Conservation (phyloP, 2,329 filamentous ascomycete genomes). For the Claviceps citrina region DNA sequence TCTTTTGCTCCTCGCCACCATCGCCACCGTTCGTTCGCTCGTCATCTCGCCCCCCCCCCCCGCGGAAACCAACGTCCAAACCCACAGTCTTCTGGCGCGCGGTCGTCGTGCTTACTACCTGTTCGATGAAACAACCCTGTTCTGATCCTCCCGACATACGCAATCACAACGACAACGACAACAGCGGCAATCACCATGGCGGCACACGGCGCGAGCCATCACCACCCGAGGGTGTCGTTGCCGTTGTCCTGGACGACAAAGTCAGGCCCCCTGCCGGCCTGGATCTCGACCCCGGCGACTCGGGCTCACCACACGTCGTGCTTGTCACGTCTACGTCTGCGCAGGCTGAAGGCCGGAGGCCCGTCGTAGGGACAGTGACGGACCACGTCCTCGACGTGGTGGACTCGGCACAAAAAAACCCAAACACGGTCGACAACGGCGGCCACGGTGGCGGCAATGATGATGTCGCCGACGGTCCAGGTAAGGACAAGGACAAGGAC, state of each 20-base stretch:
- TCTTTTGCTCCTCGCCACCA: no score
- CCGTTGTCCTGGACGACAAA: slow-evolving; percentile 7
- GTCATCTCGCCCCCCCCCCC: no score
- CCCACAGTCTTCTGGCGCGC: no score
- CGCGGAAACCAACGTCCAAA: no score
- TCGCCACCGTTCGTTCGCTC: no score
- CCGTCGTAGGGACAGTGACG: slow-evolving; percentile 32
- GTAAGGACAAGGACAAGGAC: slow-evolving; percentile 5
- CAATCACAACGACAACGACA: slow-evolving; percentile 41
- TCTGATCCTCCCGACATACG: slow-evolving; percentile 38
- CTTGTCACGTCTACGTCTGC: slow-evolving; percentile 26
- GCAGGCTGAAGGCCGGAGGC: slow-evolving; percentile 39
- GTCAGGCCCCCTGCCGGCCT: slow-evolving; percentile 8
- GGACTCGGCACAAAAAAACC: slow-evolving; percentile 13
- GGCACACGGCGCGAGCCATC: slow-evolving; percentile 8
- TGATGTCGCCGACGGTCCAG: slow-evolving; percentile 2
- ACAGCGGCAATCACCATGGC: slow-evolving; percentile 19
- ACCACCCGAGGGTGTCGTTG: slow-evolving; percentile 5
- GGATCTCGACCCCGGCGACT: slow-evolving; percentile 13
- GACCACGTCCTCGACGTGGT: slow-evolving; percentile 4
- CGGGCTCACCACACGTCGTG: slow-evolving; percentile 16
- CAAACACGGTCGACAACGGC: slow-evolving; percentile 8
- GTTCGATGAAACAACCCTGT: slow-evolving; percentile 48
- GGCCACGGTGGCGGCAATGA: slow-evolving; percentile 10
- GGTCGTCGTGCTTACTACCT: slow-evolving; percentile 15